Evolutionary conservation across 495 filamentous ascomycete species (phyloP), one percentile per base, ranked within the genome.

Genomic region (Tetracladium marchalianum): DNA sequence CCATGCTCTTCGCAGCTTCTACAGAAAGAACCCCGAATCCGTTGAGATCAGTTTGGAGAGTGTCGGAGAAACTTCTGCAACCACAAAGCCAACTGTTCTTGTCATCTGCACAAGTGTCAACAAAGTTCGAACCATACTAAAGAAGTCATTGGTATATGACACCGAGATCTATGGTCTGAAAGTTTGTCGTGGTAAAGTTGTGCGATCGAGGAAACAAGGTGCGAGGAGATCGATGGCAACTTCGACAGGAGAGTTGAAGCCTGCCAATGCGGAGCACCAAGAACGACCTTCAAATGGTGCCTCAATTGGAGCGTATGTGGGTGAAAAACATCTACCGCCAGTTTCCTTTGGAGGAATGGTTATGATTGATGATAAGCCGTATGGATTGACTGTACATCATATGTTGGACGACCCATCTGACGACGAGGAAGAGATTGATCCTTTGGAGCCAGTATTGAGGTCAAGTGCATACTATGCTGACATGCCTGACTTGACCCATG

Each of bases 361-460:
- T 35, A 65, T 92, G 7, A 79, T 95, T 6, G 87, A 96, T 60
- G 78, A 82, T 43, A 76, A 82, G 51, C 77, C 83, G 1, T 92
- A 86, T 58, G 90, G 90, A 7, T 87, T 96, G 82, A 95, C 84
- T 13, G 90, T 96, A 2, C 90, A 97, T 53, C 90, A 97, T 59
- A 86, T 97, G 80, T 72, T 97, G 1, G 90, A 97, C 53, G 77
- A 83, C 12, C 84, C 84, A 4, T 84, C 82, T 22, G 75, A 81
- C 12, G 48, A 19, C 1, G 75, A 78, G 35, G 56, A 73, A 47
- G 61, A 73, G 56, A 55, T 64, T 45, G 31, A 67, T 41, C 37
- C 31, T 61, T 17, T 51, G 60, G 59, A 66, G 4, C 55, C 60
- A 31, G 59, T 38, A 44, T 52, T 54, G 42, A 64, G 62, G 27